Evolutionary conservation across 176 grass and related monocot genomes (phyloP), one percentile per base, ranked within the genome.

Genomic region (Cenchrus purpureus): DNA sequence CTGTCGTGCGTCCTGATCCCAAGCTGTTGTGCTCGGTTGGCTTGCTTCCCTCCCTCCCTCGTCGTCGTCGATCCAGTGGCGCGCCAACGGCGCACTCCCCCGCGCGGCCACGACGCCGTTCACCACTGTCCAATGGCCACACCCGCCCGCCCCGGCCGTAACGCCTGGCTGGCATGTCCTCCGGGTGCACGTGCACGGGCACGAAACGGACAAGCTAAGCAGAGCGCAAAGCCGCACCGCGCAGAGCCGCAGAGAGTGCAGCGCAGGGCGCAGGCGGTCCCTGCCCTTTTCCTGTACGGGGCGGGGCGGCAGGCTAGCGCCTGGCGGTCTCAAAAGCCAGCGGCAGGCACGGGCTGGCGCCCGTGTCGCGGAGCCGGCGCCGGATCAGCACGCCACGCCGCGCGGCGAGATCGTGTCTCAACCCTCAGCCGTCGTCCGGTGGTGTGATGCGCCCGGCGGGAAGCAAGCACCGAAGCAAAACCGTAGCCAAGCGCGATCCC

Each of bases 91-190:
- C n/a, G 72, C 72, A 31, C n/a, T n/a, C 53, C 51, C 52, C 10
- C 34, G 52, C 48, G 76, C 82, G 51, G 70, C 62, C 82, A 85
- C 83, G 83, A 81, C 43, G 68, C 4, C 12, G 45, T 11, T 34
- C 14, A 56, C 64, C 13, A 85, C 75, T 76, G 61, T 15, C 64
- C 13, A 80, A 76, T 76, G 61, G n/a, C 19, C 68, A 40, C 84
- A 22, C 58, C 55, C 2, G 10, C 12, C 31, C 68, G 45, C 6
- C 6, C 6, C 45, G 3, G 43, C 6, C 45, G 3, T 29, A 28
- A 65, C 45, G 78, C 43, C 85, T 57, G 67, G 29, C 85, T 57
- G 67, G 29, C 83, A 48, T 54, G 78, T 56, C 64, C 54, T 58
- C 65, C 28, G 19, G 8, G 75, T 71, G 76, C 84, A 46, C 45